Base-by-base conservation (phyloP, 352 stramenopile species). In the Elongisporangium prolatum region DNA sequence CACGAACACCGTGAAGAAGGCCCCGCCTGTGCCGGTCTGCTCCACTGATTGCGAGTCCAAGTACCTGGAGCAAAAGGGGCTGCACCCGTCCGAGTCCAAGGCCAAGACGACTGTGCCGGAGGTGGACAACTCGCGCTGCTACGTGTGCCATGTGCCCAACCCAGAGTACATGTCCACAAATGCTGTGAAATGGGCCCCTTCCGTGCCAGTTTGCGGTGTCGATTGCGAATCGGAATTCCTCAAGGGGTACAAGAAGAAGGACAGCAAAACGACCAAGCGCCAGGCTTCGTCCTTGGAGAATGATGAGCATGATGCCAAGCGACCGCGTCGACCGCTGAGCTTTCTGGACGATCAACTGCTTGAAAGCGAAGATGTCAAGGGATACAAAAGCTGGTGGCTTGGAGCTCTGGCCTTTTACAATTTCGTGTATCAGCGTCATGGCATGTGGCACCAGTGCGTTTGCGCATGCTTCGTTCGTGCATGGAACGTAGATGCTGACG, bases 311-410 rank as follows among this genome's bases (percentile, higher is more conserved):
- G 54, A 58, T 3, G 61, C 59, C 16, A 84, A 84, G 63, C 67
- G 75, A 21, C 65, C 74, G 54, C 67, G 74, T 38, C 80, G 73
- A 52, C 74, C 72, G 60, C 82, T 92, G 21, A 92, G 81, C 52
- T 90, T 90, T 28, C 57, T 92, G 48, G 76, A 83, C 40, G 82
- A 92, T 48, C 82, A 92, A 51, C 65, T 92, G 54, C 77, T 90
- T 25, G 77, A 86, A 47, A 83, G 67, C 37, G 79, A 86, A 14
- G 72, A 88, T 48, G 71, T 71, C 57, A 88, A 88, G 52, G 77
- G 78, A n/a, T 90, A 92, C 65, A 92, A 89, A 61, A 93, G 84
- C 60, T 93, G 84, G 84, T 93, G 84, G 84, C 77, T 90, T 34
- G 81, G 84, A 22, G 84, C 84, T 13, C 63, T 93, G 17, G 84